These are phyloP conservation scores for Multifurca ochricompacta DNA, from an alignment of 768 basidiomycete genomes.

Conservation along the genomic window DNA sequence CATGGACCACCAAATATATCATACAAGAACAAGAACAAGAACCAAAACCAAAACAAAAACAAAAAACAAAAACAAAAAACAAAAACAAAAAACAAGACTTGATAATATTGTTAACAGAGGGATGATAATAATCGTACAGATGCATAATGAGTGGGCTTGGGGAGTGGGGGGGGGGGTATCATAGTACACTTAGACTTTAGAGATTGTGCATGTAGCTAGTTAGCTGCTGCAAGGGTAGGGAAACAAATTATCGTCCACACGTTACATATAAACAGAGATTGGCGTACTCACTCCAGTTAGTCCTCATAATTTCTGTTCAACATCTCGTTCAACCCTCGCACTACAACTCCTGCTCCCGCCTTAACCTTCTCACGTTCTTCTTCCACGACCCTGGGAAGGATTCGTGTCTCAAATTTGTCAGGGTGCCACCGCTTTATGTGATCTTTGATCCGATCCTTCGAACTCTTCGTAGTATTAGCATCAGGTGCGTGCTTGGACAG, in stretches of 20 bases:
- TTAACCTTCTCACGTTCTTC: constrained; percentile 58
- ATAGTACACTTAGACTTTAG: constrained; percentile 19
- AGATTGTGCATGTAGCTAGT: constrained; percentile 19
- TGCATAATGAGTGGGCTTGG: constrained; percentile 23
- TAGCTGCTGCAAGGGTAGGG: no score
- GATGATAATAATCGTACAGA: constrained; percentile 22
- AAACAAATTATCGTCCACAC: neutral
- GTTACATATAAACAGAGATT: neutral
- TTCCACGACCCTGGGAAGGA: constrained; percentile 54
- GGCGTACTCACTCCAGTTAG: constrained; percentile 19
- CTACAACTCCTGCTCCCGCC: constrained; percentile 66
- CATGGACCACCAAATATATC: no score
- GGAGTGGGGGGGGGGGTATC: no score
- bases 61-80: neutral
- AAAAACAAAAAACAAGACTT: neutral
- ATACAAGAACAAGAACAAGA: neutral
- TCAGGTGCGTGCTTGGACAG: constrained; percentile 48
- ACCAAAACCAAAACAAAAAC: neutral
- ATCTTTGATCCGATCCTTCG: constrained; percentile 70
- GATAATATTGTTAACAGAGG: constrained; percentile 18
- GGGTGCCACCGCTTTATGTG: constrained; percentile 75
- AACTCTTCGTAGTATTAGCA: constrained; percentile 42
- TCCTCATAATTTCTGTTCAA: constrained; percentile 36
- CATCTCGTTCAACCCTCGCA: constrained; percentile 63
- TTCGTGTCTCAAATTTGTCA: constrained; percentile 70